These are phyloP conservation scores for Cyclostephanos invisitatus DNA, from an alignment of 108 stramenopile genomes.

Conservation along the genomic window DNA sequence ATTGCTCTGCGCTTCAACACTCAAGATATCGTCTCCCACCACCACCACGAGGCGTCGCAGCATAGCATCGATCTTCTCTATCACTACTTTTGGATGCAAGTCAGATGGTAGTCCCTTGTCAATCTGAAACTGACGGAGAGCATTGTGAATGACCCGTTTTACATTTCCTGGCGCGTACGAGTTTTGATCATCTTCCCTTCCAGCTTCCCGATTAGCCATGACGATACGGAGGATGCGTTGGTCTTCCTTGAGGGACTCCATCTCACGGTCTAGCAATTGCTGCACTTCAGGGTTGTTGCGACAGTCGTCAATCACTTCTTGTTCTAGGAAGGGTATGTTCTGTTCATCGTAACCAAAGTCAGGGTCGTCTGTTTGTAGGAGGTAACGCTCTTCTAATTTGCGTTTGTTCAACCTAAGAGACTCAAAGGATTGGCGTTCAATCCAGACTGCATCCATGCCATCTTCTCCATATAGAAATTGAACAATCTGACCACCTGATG, in stretches of 20 bases:
- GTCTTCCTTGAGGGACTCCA: constrained; percentile 85
- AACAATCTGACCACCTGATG: constrained; percentile 88
- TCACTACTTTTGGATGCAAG: constrained; percentile 88
- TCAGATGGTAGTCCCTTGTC: constrained; percentile 83
- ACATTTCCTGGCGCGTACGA: constrained; percentile 95
- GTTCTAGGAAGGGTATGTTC: constrained; percentile 79
- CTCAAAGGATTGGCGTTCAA: constrained; percentile 95
- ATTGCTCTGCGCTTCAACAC: constrained; percentile 93
- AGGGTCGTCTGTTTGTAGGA: constrained; percentile 75
- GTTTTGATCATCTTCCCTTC: constrained; percentile 74
- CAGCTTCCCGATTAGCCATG: constrained; percentile 91
- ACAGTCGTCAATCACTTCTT: constrained; percentile 83
- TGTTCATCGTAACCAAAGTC: constrained; percentile 88
- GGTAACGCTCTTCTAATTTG: constrained; percentile 80
- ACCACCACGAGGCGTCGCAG: constrained; percentile 90
- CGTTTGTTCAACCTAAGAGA: constrained; percentile 75
- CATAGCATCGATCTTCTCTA: constrained; percentile 73
- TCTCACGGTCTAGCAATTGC: constrained; percentile 85
- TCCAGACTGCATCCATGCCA: constrained; percentile 99
- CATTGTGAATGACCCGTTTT: constrained; percentile 90
- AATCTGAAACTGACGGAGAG: constrained; percentile 89
- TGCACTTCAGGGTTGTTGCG: constrained; percentile 87
- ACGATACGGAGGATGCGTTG: constrained; percentile 83
- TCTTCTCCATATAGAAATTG: constrained; percentile 99
- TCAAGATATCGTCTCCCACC: constrained; percentile 87